Evolutionary conservation across 2,329 filamentous ascomycete species (phyloP).

Genomic region (Colletotrichum sansevieriae): DNA sequence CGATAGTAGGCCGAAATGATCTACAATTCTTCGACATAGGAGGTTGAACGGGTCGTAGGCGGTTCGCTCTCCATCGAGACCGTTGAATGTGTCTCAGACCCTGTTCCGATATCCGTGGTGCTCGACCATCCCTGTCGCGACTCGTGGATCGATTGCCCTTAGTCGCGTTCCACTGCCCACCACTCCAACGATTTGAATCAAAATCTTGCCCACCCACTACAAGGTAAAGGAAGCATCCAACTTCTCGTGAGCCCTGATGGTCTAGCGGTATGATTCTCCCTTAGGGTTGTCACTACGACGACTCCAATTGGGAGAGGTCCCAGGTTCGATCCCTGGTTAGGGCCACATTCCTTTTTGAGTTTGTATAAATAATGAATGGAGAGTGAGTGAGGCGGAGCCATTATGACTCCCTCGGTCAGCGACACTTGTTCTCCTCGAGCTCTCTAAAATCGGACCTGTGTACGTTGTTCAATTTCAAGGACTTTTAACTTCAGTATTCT

Average conservation of each 20-base stretch:
- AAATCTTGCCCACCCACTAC: fast-evolving
- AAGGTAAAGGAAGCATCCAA: neutral
- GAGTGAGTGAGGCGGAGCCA: neutral
- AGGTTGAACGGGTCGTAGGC: neutral
- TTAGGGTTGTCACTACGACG: conserved; percentile 14
- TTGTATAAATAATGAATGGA: neutral
- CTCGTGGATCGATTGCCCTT: conserved; percentile 1
- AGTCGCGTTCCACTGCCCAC: conserved; percentile 8
- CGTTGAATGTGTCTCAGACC: neutral
- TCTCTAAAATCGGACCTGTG: too few species aligned
- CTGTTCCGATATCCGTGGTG: neutral
- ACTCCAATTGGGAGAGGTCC: conserved; percentile 30
- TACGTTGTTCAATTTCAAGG: too few species aligned
- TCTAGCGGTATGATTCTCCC: conserved; percentile 42
- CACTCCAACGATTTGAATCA: neutral
- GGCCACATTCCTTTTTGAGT: conserved; percentile 1
- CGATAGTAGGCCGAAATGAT: neutral
- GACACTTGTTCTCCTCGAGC: neutral
- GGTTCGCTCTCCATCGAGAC: conserved; percentile 4
- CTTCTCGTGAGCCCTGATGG: conserved; percentile 17
- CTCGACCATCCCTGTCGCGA: conserved; percentile 14
- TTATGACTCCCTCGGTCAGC: neutral
- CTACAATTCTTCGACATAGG: conserved; percentile 8
- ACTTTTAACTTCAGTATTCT: too few species aligned
- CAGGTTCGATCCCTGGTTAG: conserved; percentile 40